Evolutionary conservation across 306 rosid species (phyloP).

Genomic region (Lathyrus tuberosus): DNA sequence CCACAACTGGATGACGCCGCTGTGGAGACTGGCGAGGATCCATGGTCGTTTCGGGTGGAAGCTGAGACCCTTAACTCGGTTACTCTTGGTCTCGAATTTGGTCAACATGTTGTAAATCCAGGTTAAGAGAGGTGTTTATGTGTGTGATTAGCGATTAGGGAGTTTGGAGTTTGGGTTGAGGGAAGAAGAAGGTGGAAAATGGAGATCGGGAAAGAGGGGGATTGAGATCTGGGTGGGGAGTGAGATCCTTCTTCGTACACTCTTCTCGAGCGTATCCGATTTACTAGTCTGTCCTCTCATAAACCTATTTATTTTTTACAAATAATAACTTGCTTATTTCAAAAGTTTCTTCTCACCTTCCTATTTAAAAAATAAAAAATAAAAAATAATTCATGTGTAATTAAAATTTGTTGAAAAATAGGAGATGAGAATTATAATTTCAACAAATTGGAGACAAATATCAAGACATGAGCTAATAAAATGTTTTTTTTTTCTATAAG

Average conservation of each 20-base stretch:
- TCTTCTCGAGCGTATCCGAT: conserved; percentile 1
- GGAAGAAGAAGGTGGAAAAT: not conserved
- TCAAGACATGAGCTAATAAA: no score
- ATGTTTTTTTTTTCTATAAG: no score
- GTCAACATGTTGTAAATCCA: conserved; percentile 58
- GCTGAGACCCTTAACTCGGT: conserved; percentile 94
- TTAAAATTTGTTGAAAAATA: no score
- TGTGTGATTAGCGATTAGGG: not conserved
- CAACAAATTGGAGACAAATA: no score
- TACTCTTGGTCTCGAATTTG: conserved; percentile 97
- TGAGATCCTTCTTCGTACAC: conserved; percentile 1
- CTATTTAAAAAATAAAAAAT: no score
- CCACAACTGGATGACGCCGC: conserved; percentile 98
- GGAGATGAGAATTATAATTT: no score
- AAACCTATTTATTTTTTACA: not conserved
- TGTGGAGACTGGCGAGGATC: conserved; percentile 98
- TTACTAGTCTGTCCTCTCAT: not conserved
- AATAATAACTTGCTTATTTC: no score
- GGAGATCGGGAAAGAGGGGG: conserved; percentile 4
- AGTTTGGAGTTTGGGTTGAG: not conserved
- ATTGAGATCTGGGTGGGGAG: not conserved
- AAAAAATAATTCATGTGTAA: no score
- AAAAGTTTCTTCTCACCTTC: no score
- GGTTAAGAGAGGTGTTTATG: not conserved
- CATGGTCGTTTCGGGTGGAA: conserved; percentile 94